Percentiles rank a stretch among this genome's conserved stretches.
Evolutionary conservation across 495 filamentous ascomycete species (phyloP).

Genomic region (Elasticomyces elasticus): DNA sequence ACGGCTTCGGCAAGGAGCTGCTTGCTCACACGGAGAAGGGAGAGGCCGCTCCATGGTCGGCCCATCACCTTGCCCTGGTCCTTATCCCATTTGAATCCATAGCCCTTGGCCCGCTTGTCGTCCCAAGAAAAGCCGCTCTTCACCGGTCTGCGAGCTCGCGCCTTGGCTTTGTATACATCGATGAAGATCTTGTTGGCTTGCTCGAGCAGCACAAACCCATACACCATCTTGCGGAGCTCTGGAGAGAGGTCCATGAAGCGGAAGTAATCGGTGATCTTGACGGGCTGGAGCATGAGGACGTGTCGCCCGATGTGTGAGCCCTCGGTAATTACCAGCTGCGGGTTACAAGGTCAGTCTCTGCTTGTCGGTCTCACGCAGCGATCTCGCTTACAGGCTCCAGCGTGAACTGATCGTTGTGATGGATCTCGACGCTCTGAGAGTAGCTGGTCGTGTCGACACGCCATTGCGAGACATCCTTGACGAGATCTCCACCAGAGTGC

Average conservation of each 20-base stretch:
- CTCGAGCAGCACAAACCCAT: slow-evolving; percentile 6
- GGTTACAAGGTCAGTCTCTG: background rate
- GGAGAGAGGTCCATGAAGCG: slow-evolving; percentile 15
- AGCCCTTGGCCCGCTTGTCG: background rate
- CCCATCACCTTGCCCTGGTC: slow-evolving; percentile 1
- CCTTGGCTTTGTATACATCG: background rate
- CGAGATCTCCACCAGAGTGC: background rate
- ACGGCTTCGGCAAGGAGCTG: slow-evolving; percentile 13
- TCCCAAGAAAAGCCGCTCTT: background rate
- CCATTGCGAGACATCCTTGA: background rate
- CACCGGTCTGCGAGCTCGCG: slow-evolving; percentile 1
- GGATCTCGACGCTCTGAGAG: slow-evolving; percentile 1
- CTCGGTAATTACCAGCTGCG: slow-evolving; percentile 11
- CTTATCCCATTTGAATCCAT: slow-evolving; percentile 2
- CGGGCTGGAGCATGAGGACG: slow-evolving; percentile 13
- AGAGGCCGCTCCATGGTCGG: background rate
- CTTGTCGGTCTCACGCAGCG: background rate
- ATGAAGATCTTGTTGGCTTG: background rate
- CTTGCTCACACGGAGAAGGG: slow-evolving; percentile 17
- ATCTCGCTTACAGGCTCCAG: slow-evolving; percentile 15
- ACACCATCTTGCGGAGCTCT: slow-evolving; percentile 17
- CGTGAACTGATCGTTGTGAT: slow-evolving; percentile 4
- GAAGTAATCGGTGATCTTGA: slow-evolving; percentile 2
- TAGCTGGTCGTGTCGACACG: background rate
- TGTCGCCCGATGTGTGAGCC: slow-evolving; percentile 10